Base-by-base conservation (phyloP, 164 flowering plant species). In the Warburgia ugandensis region DNA sequence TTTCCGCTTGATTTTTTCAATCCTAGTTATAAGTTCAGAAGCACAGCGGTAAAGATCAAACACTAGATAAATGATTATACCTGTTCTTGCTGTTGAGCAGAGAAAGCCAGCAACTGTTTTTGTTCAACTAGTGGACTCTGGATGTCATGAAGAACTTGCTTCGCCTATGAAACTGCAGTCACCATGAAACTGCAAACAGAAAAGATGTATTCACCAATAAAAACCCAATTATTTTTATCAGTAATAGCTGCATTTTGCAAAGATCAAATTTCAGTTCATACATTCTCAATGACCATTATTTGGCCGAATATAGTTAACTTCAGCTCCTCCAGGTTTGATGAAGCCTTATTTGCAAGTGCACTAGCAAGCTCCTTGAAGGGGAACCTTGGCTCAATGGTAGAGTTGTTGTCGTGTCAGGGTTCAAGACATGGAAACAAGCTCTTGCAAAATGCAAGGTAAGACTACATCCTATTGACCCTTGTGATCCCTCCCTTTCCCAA, bases 21-120 rank as follows among this genome's bases (percentile, higher is more conserved):
- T n/a, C n/a, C n/a, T n/a, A n/a, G n/a, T n/a, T 69, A 60, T 55
- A 19, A 87, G 59, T 56, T 65, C 56, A 26, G 77, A 71, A 62
- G 87, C 77, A 61, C 55, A 75, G 29, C 43, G 22, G 47, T 70
- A 54, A 19, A 84, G 50, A 58, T 84, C 77, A 60, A n/a, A n/a
- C n/a, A n/a, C n/a, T n/a, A 22, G 16, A 33, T 35, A 42, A 12
- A 39, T 14, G 37, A 21, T 4, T 20, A 9, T 47, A 83, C 95
- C 83, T 77, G 77, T 55, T 80, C 74, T 56, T 76, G 89, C 56
- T 72, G 74, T 55, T 56, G 64, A 51, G 85, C 65, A 52, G 80
- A 76, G 54, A 72, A 58, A 42, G 58, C 61, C 54, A 81, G 25
- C 1, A 84, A 42, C 43, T 72, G 67, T 27, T 73, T 77, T 63